phyloP scores from a whole-genome alignment of 805 yeast genomes.

The Jamesozyma spencerorum region DNA sequence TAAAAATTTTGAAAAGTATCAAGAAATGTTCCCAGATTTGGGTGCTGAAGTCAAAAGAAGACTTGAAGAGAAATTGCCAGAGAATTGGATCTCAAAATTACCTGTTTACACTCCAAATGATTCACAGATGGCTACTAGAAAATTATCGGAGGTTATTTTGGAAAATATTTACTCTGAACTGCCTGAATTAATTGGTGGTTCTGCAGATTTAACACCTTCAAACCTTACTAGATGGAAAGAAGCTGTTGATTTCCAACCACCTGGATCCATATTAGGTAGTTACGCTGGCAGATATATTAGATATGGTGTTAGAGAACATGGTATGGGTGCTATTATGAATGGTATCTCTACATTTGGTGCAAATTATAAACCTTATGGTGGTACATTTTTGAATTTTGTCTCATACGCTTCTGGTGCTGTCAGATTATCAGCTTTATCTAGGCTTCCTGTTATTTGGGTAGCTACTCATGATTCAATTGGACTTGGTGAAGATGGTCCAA shows the following conservation, averaged over 20 bases:
- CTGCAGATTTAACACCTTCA: constrained; percentile 96
- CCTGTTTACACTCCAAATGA: constrained; percentile 77
- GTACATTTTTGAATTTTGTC: constrained; percentile 94
- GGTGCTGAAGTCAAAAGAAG: constrained; percentile 79
- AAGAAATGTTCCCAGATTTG: constrained; percentile 60
- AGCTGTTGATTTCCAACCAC: constrained; percentile 90
- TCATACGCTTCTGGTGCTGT: constrained; percentile 82
- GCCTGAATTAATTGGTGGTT: constrained; percentile 94
- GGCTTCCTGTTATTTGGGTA: constrained; percentile 77
- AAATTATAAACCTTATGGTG: constrained; percentile 86
- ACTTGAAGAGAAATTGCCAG: constrained; percentile 69
- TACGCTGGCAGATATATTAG: constrained; percentile 89
- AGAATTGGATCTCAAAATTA: constrained; percentile 63
- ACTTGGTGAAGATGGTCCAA: constrained; percentile 89
- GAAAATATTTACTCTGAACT: constrained; percentile 48
- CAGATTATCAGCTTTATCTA: constrained; percentile 74
- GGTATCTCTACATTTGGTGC: constrained; percentile 90
- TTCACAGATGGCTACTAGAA: constrained; percentile 85
- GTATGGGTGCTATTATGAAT: constrained; percentile 96
- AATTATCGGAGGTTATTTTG: constrained; percentile 77
- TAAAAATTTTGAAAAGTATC: constrained; percentile 49
- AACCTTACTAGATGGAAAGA: constrained; percentile 84
- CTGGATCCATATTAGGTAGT: constrained; percentile 66
- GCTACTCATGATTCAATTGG: constrained; percentile 90
- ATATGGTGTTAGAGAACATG: constrained; percentile 98